Evolutionary conservation across 2,329 filamentous ascomycete species (phyloP), one percentile per base, ranked within the genome.

Genomic region (Didymella pomorum): DNA sequence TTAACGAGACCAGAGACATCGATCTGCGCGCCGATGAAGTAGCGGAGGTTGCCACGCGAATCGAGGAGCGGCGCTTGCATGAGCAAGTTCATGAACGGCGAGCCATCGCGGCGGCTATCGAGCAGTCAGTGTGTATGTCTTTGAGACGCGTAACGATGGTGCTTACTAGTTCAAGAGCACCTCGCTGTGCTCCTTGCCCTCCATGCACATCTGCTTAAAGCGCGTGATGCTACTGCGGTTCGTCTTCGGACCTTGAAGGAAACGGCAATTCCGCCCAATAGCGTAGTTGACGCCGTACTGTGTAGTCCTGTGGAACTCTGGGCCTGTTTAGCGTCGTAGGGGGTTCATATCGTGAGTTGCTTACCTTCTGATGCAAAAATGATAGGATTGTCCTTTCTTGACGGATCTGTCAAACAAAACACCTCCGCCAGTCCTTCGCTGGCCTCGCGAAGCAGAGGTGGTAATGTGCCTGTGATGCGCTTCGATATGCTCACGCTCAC

Each of bases 381-480:
- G 59, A 93, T 90, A 0, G 89, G 90, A 69, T 92, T 92, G 61
- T 92, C 90, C 2, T 83, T 80, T 56, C 89, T 80, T 1, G 88
- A 89, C 9, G 90, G 89, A 71, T 93, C 90, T 0, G 89, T 90
- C 53, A 93, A 74, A 70, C 89, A 93, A 66, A 92, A 93, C 0
- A 91, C 89, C 71, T 93, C 89, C 0, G 89, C 90, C 58, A 93
- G 74, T 0, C 89, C 89, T 72, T 93, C 89, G 0, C 88, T 90
- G n/a, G 89, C 84, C 43, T 90, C 87, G 42, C 84, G 82, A 23
- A 91, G 78, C 65, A 89, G 82, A 1, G 83, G 78, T 2, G 89
- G 86, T 23, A 92, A 73, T 1, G 85, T 89, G 4, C 89, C 88
- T 0, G 87, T 88, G 21, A 93, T 86, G 20, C 88, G 83, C 60